Percentiles rank a stretch among this genome's conserved stretches.
Evolutionary conservation across 106 monocot species (phyloP).

Genomic region (Allium fistulosum): DNA sequence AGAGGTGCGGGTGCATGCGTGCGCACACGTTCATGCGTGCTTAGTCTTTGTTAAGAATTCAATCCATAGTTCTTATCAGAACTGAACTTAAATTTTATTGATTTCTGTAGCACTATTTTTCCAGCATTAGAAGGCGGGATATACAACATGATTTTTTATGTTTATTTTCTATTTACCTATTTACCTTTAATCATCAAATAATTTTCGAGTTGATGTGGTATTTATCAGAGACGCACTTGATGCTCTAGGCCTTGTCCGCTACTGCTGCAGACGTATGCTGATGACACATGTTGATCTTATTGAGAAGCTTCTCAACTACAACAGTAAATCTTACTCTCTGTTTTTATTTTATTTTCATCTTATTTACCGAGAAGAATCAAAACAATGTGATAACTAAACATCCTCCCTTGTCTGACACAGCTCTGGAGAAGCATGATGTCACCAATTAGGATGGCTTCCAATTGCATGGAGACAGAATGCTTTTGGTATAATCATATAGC

Average conservation of each 20-base stretch:
- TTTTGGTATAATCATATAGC: no score
- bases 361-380: background rate
- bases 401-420: background rate
- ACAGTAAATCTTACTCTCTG: constrained; percentile 30
- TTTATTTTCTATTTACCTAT: no score
- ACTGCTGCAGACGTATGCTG: constrained; percentile 92
- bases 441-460: background rate
- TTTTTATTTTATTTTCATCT: background rate
- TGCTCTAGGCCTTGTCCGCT: constrained; percentile 81
- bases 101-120: no score
- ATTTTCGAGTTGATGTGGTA: background rate
- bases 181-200: no score
- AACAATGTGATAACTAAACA: no score
- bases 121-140: no score
- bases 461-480: background rate
- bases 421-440: constrained; percentile 18
- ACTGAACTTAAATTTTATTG: no score
- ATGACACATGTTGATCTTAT: constrained; percentile 99
- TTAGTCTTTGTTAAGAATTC: no score
- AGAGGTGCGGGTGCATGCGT: no score
- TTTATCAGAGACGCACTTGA: constrained; percentile 64
- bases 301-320: constrained; percentile 94
- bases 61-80: no score
- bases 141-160: no score
- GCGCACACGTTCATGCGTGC: no score